Evolutionary conservation across 495 filamentous ascomycete genomes (phyloP).

Genomic region (Penicillium odoratum): DNA sequence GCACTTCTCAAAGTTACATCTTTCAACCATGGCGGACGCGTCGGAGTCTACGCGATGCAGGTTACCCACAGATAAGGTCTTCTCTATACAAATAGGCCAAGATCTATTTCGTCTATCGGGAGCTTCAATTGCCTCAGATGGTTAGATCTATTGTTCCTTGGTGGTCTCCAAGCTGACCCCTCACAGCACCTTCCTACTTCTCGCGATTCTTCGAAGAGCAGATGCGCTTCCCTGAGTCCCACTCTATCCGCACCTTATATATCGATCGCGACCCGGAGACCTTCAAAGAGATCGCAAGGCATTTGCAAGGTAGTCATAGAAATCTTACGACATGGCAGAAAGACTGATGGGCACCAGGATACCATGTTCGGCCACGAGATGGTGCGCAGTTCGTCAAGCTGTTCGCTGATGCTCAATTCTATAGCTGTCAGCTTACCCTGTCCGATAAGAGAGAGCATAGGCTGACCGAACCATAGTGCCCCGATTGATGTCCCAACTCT

Average conservation of each 20-base stretch:
- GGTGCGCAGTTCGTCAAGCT: conserved; percentile 84
- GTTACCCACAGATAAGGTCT: conserved; percentile 67
- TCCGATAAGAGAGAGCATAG: not conserved
- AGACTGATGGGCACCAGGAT: conserved; percentile 51
- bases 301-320: conserved; percentile 74
- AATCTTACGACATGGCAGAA: not conserved
- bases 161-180: conserved; percentile 4
- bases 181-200: conserved; percentile 91
- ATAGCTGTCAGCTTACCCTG: conserved; percentile 60
- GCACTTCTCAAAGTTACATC: not conserved
- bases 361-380: conserved; percentile 82
- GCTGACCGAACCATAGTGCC: conserved; percentile 60
- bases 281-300: conserved; percentile 84
- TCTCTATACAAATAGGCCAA: conserved; percentile 91
- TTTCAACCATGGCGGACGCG: conserved; percentile 6
- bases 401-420: conserved; percentile 96
- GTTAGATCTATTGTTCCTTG: conserved; percentile 40
- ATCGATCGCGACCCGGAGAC: conserved; percentile 93
- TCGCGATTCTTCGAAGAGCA: conserved; percentile 92
- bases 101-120: conserved; percentile 91
- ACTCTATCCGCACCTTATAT: conserved; percentile 70
- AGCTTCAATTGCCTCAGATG: conserved; percentile 93
- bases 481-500: conserved; percentile 88
- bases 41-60: conserved; percentile 16
- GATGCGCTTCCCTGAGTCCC: conserved; percentile 60